phyloP scores from a whole-genome alignment of 495 filamentous ascomycete species.

The Xylaria telfairii region DNA sequence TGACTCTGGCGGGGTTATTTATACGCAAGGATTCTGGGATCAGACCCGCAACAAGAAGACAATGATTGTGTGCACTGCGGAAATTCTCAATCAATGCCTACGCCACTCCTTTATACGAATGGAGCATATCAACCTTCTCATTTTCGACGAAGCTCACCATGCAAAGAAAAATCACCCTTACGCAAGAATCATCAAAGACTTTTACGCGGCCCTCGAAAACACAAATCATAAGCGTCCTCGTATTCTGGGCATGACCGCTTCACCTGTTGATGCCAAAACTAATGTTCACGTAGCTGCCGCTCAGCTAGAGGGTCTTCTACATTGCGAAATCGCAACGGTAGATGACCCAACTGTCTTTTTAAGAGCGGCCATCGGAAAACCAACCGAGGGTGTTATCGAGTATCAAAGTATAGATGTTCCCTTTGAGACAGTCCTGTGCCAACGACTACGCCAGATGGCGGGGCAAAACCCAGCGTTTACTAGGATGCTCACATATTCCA shows the following conservation, averaged over 20 bases:
- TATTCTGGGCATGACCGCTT: conserved; percentile 97
- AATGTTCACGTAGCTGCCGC: conserved; percentile 75
- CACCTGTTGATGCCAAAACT: conserved; percentile 84
- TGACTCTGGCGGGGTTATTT: conserved; percentile 58
- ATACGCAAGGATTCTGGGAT: conserved; percentile 72
- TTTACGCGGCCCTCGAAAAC: conserved; percentile 60
- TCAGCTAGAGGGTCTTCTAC: conserved; percentile 77
- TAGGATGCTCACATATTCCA: conserved; percentile 64
- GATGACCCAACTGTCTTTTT: conserved; percentile 68
- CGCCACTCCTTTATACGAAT: conserved; percentile 82
- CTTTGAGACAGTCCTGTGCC: conserved; percentile 70
- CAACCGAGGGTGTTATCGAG: conserved; percentile 48
- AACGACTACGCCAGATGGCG: conserved; percentile 59
- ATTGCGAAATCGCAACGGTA: conserved; percentile 84
- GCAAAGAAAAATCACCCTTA: conserved; percentile 95
- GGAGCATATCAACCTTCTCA: conserved; percentile 83
- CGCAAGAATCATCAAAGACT: conserved; percentile 89
- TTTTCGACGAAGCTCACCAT: conserved; percentile 98
- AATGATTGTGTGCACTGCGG: conserved; percentile 93
- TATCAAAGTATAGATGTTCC: conserved; percentile 60
- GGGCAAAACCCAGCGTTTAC: conserved; percentile 63
- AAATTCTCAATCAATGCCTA: conserved; percentile 81
- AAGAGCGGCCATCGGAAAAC: conserved; percentile 45
- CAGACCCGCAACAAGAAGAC: conserved; percentile 72
- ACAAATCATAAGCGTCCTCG: conserved; percentile 64